Conservation (phyloP, 1,284 basidiomycete species). For the Irpex lacteus region DNA sequence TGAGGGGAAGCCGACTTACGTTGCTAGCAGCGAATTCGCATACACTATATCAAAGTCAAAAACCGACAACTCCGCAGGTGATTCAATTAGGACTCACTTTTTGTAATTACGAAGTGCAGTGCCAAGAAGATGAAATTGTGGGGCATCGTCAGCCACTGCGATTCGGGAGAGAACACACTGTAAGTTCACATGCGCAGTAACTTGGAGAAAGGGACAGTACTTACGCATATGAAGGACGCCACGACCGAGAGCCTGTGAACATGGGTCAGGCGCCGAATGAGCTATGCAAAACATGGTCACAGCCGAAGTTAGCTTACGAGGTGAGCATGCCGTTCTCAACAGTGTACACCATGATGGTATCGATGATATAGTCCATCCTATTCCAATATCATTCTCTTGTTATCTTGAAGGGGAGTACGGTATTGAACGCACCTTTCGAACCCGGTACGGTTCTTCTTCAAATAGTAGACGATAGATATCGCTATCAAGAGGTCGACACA, state of each 20-base stretch:
- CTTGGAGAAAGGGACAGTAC: background rate
- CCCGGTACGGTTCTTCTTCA: slow-evolving; percentile 9
- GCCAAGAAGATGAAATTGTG: slow-evolving; percentile 15
- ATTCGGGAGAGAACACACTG: background rate
- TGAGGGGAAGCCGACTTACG: background rate
- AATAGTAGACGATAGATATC: slow-evolving; percentile 8
- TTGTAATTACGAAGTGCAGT: slow-evolving; percentile 13
- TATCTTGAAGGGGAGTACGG: no score
- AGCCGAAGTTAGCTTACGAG: background rate
- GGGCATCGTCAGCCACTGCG: slow-evolving; percentile 15
- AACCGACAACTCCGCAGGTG: background rate
- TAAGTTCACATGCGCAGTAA: background rate
- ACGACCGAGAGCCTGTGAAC: background rate
- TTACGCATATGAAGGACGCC: slow-evolving; percentile 14
- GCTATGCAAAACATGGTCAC: background rate
- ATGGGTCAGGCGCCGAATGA: background rate
- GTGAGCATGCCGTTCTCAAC: slow-evolving; percentile 13
- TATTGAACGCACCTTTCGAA: no score
- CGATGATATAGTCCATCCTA: slow-evolving; percentile 15
- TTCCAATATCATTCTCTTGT: no score
- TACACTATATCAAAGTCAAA: slow-evolving; percentile 6
- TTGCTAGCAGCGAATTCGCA: slow-evolving; percentile 15
- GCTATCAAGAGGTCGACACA: slow-evolving; percentile 12
- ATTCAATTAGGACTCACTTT: slow-evolving; percentile 8
- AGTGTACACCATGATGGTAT: slow-evolving; percentile 14